Base-by-base conservation (phyloP, 768 basidiomycete genomes). In the Termitomyces sp. region DNA sequence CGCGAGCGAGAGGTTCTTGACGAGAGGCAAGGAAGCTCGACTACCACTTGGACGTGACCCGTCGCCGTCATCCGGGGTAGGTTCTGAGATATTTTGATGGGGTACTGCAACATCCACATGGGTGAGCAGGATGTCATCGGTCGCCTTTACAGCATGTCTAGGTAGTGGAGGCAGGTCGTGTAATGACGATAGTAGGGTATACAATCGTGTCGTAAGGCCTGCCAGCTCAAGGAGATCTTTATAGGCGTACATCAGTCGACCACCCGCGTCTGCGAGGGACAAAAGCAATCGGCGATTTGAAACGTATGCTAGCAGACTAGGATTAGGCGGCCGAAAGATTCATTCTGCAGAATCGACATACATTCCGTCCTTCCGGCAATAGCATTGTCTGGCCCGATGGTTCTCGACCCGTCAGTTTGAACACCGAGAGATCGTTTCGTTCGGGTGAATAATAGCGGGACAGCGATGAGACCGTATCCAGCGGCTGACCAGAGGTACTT, bases 221-320 rank as follows among this genome's bases (percentile, higher is more conserved):
- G 94, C 93, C n/a, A 98, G 83, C 68, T 96, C 93, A 23, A 97
- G 84, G 6, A 98, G 75, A 64, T 98, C 96, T 68, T 97, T 98
- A 69, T 95, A 94, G 0, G 93, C 93, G 67, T 94, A 95, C 95
- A 98, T 98, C 45, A 98, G 75, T 34, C 96, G 81, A 0, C 95
- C 94, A 16, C 96, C 96, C 0, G 95, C 96, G 64, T 98, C 96
- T 1, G 96, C 95, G n/a, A 98, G 83, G 2, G 95, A 95, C 32
- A 98, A 80, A 2, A 98, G 79, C 0, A 98, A 81, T 11, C 96
- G 82, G 17, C 96, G 84, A 59, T 95, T 96, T 29, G 95, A 95
- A 49, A 98, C 94, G 69, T 98, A 98, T 7, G 88, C 73, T 79
- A 59, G 57, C 7, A 37, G 25, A 27, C n/a, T 27, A 17, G 14